phyloP scores from a whole-genome alignment of 2,329 filamentous ascomycete genomes.

The Didymella arachidicola region DNA sequence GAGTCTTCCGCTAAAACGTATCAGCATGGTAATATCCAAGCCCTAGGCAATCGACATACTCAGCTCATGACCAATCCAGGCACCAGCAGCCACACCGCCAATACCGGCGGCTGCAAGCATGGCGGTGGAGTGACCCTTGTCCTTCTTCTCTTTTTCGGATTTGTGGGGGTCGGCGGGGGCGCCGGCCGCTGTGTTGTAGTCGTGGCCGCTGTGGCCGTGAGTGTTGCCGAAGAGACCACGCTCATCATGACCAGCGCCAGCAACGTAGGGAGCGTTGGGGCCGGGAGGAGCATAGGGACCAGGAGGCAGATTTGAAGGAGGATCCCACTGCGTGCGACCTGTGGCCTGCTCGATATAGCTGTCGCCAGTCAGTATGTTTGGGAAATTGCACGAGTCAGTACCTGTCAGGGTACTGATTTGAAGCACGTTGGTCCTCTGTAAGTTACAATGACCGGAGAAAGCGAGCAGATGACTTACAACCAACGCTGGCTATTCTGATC shows the following conservation, averaged over 20 bases:
- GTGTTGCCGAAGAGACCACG: conserved; percentile 42
- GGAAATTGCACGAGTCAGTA: too few relatives aligned
- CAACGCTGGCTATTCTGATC: conserved; percentile 68
- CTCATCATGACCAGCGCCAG: conserved; percentile 37
- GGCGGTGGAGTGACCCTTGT: conserved; percentile 55
- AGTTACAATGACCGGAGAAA: too few relatives aligned
- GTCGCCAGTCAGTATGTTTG: not conserved
- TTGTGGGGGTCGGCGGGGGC: conserved; percentile 31
- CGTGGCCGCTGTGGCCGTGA: conserved; percentile 36
- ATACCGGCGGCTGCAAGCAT: conserved; percentile 64
- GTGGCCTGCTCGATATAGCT: conserved; percentile 69
- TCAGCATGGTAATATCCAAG: conserved; percentile 21
- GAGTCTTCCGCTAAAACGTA: conserved; percentile 39
- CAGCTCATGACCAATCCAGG: conserved; percentile 63
- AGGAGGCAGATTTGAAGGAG: conserved; percentile 54
- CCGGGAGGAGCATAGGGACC: conserved; percentile 46
- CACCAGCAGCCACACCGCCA: conserved; percentile 67
- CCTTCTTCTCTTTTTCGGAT: conserved; percentile 49
- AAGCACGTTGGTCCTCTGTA: too few relatives aligned
- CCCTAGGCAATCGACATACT: conserved; percentile 52
- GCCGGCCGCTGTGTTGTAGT: conserved; percentile 36
- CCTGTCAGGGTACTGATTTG: too few relatives aligned
- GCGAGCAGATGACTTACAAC: conserved; percentile 43
- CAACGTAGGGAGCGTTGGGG: conserved; percentile 34
- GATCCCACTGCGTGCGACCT: conserved; percentile 70